Evolutionary conservation across 2,329 filamentous ascomycete species (phyloP), one percentile per base, ranked within the genome.

Genomic region (Talaromyces pinophilus): DNA sequence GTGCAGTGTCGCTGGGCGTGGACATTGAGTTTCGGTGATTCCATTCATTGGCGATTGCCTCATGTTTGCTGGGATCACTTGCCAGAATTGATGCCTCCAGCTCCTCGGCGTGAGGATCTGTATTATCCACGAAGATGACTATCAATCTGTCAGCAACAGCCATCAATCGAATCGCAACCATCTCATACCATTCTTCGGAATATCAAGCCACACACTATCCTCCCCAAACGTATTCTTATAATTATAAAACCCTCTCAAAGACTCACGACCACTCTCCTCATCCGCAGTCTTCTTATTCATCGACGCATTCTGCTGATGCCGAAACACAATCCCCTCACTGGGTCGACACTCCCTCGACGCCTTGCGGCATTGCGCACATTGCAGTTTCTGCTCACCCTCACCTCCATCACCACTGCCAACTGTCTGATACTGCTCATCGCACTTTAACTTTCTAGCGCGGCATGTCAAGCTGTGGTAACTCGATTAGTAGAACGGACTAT

Each of bases 251-350:
- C 85, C 83, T 68, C 85, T 86, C 68, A 89, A 76, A 60, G 79
- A 81, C 42, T 81, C 82, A 52, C 74, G 73, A 5, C 74, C 72
- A 79, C 10, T 40, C 54, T 80, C 79, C 15, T 78, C 77, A 44
- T 75, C 72, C 59, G 84, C 17, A 33, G 22, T 33, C 2, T 44
- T 63, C 19, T 63, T 44, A 67, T 89, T 89, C 86, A 89, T 87
- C 22, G 86, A 88, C 35, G 87, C 87, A 82, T 90, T 90, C 76
- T 90, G 87, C 72, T 90, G 87, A 75, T 90, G 88, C 64, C 87
- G 85, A 72, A 89, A 90, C 54, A 88, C 85, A 70, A 90, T 84
- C 62, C 86, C 87, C 68, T 86, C 86, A 72, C 85, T 87, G 28
- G 85, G 85, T 55, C 85, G 79, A 75, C 87, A 89, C 75, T 87